Base-by-base conservation (phyloP, 805 yeast genomes). In the Candida endomychidarum region DNA sequence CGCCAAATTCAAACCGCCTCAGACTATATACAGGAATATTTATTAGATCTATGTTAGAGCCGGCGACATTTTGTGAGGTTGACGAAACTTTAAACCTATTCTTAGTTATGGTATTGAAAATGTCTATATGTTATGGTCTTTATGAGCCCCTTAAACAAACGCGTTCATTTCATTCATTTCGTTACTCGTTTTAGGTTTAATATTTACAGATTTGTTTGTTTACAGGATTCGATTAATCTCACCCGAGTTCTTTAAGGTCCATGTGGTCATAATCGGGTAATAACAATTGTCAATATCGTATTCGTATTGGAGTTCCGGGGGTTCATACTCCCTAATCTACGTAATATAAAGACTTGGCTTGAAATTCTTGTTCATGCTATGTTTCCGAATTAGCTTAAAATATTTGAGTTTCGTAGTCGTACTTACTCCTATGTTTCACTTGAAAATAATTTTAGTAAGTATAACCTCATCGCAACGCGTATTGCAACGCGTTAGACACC, bases 21-120 rank as follows among this genome's bases (percentile, higher is more conserved):
- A 18, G n/a, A 5, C 14, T 32, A 32, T 32, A 32, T 32, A 14
- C 35, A n/a, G 35, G 35, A 32, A 7, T 19, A 19, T 29, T 9
- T 9, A 8, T 20, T 8, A 6, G 22, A 20, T n/a, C n/a, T n/a
- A n/a, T n/a, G n/a, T n/a, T n/a, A n/a, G 22, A 20, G 28, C 10
- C 6, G 7, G 28, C 6, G 28, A 25, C 22, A 20, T 20, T 20
- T 20, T 20, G 5, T 20, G 22, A 5, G 8, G 22, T 20, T 20
- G 22, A 20, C 22, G 22, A 20, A 8, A 20, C 5, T 20, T 20
- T 6, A 20, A 20, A 5, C 22, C 22, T 20, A 20, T 20, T 8
- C 5, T 20, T 20, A 8, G 5, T 20, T 6, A 20, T 20, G 5
- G 29, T 8, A 6, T 5, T 4, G 4, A 6, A 15, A 4, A 11